These are phyloP conservation scores for sunflower (Helianthus annuus) DNA, from an alignment of 129 eudicot species.

Conservation along the genomic window DNA sequence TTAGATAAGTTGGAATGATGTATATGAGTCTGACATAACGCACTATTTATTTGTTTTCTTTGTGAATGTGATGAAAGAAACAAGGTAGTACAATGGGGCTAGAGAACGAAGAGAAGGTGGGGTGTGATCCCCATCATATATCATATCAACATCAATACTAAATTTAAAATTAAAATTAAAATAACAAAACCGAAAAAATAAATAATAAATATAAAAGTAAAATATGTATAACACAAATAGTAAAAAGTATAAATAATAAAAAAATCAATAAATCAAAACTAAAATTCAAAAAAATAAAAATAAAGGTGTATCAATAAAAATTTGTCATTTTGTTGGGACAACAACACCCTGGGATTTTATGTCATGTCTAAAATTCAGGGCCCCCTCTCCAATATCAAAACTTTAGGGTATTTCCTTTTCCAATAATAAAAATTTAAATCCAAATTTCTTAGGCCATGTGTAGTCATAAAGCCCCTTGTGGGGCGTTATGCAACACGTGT, in stretches of 20 bases:
- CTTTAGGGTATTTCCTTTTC: slow-evolving; percentile 10
- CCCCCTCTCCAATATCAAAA: slow-evolving; percentile 11
- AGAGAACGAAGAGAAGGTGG: slow-evolving; percentile 38
- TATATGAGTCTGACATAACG: not conserved
- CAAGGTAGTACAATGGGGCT: slow-evolving; percentile 29
- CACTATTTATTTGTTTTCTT: slow-evolving; percentile 10
- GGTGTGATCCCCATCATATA: slow-evolving; percentile 30
- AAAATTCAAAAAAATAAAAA: not conserved
- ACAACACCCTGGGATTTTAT: slow-evolving; percentile 37
- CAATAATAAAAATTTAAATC: too few relatives aligned
- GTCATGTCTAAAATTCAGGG: slow-evolving; percentile 32
- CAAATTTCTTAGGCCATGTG: too few relatives aligned
- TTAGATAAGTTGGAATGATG: not conserved
- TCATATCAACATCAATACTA: not conserved
- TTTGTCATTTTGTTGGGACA: slow-evolving; percentile 34
- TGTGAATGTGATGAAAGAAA: slow-evolving; percentile 7
- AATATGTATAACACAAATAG: too few relatives aligned
- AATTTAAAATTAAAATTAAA: not conserved
- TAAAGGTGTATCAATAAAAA: slow-evolving; percentile 11
- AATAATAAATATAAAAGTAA: too few relatives aligned
- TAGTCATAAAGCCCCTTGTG: too few relatives aligned
- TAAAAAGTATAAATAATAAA: too few relatives aligned
- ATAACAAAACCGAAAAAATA: too few relatives aligned
- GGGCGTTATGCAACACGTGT: too few relatives aligned
- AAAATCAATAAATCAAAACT: too few relatives aligned